Evolutionary conservation across 768 basidiomycete species (phyloP).

Genomic region (Pholiota conissans): DNA sequence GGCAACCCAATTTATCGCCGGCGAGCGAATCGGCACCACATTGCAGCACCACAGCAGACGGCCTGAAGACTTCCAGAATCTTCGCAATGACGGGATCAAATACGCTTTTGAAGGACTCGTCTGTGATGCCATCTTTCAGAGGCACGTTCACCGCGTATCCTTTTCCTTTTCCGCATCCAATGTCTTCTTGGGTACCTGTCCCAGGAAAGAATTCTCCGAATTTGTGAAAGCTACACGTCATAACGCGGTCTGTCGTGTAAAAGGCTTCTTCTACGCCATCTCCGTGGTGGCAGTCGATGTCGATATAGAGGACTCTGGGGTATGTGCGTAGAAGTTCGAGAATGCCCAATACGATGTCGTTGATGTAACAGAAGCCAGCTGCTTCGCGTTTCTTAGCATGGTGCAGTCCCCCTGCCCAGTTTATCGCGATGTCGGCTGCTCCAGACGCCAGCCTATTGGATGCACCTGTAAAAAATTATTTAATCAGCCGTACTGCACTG

Average conservation of each 20-base stretch:
- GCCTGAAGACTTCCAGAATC: constrained; percentile 86
- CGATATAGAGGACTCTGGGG: constrained; percentile 92
- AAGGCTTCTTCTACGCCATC: constrained; percentile 99
- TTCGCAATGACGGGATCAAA: constrained; percentile 90
- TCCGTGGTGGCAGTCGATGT: constrained; percentile 98
- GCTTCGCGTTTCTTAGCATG: constrained; percentile 99
- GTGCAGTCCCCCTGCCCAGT: constrained; percentile 98
- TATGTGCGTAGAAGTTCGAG: constrained; percentile 85
- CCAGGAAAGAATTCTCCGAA: constrained; percentile 96
- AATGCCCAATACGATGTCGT: constrained; percentile 94
- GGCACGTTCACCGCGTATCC: constrained; percentile 94
- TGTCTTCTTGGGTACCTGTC: constrained; percentile 82
- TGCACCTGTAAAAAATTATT: constrained; percentile 76
- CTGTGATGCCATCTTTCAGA: constrained; percentile 90
- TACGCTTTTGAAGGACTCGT: constrained; percentile 81
- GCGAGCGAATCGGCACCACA: constrained; percentile 96
- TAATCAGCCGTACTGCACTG: neutral
- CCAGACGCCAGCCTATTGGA: constrained; percentile 81
- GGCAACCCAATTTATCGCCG: constrained; percentile 93
- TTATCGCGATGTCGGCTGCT: constrained; percentile 88
- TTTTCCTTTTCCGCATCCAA: constrained; percentile 79
- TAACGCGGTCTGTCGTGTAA: constrained; percentile 95
- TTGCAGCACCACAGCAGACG: constrained; percentile 87
- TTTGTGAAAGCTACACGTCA: constrained; percentile 97
- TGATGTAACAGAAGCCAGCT: constrained; percentile 98